Evolutionary conservation across 2,329 filamentous ascomycete genomes (phyloP), one percentile per base, ranked within the genome.

Genomic region (Stemphylium beticola): DNA sequence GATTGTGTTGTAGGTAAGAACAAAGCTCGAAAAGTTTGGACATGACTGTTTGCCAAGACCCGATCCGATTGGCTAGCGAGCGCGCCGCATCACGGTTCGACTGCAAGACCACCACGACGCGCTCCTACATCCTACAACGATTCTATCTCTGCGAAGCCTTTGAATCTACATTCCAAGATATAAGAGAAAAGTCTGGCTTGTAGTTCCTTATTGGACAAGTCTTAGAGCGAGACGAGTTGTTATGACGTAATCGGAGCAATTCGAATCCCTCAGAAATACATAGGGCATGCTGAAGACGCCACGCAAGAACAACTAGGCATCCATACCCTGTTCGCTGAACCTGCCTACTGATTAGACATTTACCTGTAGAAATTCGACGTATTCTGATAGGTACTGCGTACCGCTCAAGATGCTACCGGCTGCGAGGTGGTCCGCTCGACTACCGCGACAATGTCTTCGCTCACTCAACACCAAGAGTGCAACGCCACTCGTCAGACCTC

Each of bases 381-480:
- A 44, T 22, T 22, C 55, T 32, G 34, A 42, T 32, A 56, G 45
- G 32, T 15, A 31, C 20, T 4, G 31, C 24, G 36, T 15, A 29
- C 11, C n/a, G 10, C 29, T 36, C 10, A 65, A 49, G 8, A 74
- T 74, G 71, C 53, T 72, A 24, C 57, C 60, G 18, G 47, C 54
- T 49, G 58, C 67, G 33, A 64, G 70, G 39, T 68, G 68, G 67
- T 68, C 65, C 17, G 38, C 70, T 18, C 57, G 67, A 41, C 58
- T 72, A 38, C 66, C 73, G 24, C 68, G 67, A 53, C 60, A 57
- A 36, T 45, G 49, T 29, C 32, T 66, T 38, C 65, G 63, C 34
- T 56, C 63, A n/a, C 60, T 71, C 26, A 59, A 62, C 39, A 67
- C 64, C 15, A 67, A 59, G 40, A 60, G 43, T 36, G 64, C 55